Percentiles rank a stretch among this genome's conserved stretches.
Evolutionary conservation across 805 yeast species (phyloP).

Genomic region (Candida dajiaensis): DNA sequence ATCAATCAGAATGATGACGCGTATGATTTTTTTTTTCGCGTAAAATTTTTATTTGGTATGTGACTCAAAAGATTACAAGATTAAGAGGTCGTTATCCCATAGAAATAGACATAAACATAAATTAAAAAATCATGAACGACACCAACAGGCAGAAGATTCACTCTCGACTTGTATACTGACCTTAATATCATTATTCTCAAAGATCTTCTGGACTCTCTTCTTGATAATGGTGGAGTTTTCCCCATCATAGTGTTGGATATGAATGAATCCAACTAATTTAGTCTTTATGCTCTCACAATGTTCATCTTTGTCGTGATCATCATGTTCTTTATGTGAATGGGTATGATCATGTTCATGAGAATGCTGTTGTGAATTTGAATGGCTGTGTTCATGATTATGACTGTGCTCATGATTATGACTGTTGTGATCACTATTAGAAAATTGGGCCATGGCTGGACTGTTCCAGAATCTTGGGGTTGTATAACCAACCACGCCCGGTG

Average conservation of each 20-base stretch:
- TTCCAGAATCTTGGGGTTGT: conserved; percentile 95
- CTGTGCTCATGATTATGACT: conserved; percentile 10
- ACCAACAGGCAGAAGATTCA: conserved; percentile 64
- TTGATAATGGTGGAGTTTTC: conserved; percentile 59
- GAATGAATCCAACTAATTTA: conserved; percentile 69
- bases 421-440: conserved; percentile 21
- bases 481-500: conserved; percentile 79
- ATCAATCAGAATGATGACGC: not conserved
- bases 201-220: conserved; percentile 51
- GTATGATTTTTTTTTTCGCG: no score
- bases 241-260: conserved; percentile 63
- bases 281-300: conserved; percentile 15
- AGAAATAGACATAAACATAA: no score
- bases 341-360: conserved; percentile 11
- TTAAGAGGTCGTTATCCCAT: no score
- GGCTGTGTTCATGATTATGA: conserved; percentile 2
- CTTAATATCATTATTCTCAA: conserved; percentile 43
- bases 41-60: no score
- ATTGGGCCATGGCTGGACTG: conserved; percentile 27
- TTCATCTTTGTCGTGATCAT: conserved; percentile 2
- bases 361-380: not conserved
- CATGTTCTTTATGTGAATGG: conserved; percentile 8
- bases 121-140: conserved; percentile 28
- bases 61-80: no score
- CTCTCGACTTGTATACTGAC: conserved; percentile 64